A percentile compares a stretch with the other conserved stretches of the same genome.
phyloP scores from a whole-genome alignment of 805 yeast species.

The Millerozyma acaciae region DNA sequence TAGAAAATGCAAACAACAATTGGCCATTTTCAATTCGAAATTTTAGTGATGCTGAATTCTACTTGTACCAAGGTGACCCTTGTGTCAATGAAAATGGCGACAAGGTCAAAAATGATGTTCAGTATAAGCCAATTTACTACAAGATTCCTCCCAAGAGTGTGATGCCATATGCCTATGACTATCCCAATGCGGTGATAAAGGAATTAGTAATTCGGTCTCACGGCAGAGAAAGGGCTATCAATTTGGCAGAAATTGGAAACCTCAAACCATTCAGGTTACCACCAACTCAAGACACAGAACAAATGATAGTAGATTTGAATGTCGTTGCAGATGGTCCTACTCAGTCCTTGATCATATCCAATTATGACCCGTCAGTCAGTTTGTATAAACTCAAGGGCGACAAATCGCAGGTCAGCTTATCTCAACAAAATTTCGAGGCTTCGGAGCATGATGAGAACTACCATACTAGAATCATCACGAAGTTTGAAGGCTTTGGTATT shows the following conservation, averaged over 20 bases:
- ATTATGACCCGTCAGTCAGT: constrained; percentile 75
- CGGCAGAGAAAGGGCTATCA: constrained; percentile 72
- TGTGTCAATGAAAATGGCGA: constrained; percentile 59
- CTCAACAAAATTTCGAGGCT: constrained; percentile 52
- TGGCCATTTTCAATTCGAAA: constrained; percentile 96
- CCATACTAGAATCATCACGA: constrained; percentile 50
- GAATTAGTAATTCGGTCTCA: constrained; percentile 72
- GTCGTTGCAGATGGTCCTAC: constrained; percentile 97
- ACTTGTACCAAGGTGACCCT: constrained; percentile 85
- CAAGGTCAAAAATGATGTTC: constrained; percentile 43
- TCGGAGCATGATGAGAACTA: constrained; percentile 51
- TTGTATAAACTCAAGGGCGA: constrained; percentile 53
- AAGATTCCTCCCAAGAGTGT: constrained; percentile 84
- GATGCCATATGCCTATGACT: constrained; percentile 99
- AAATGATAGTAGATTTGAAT: constrained; percentile 71
- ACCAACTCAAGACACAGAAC: constrained; percentile 33
- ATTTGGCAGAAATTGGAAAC: constrained; percentile 90
- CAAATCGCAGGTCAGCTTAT: constrained; percentile 27
- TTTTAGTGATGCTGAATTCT: constrained; percentile 82
- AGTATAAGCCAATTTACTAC: constrained; percentile 76
- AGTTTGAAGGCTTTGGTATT: constrained; percentile 81
- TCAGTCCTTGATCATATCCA: constrained; percentile 79
- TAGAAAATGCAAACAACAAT: constrained; percentile 64
- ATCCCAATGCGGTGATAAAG: constrained; percentile 83
- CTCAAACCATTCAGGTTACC: constrained; percentile 81